Conservation (phyloP, 2,329 filamentous ascomycete genomes). For the Grosmannia serpens region DNA sequence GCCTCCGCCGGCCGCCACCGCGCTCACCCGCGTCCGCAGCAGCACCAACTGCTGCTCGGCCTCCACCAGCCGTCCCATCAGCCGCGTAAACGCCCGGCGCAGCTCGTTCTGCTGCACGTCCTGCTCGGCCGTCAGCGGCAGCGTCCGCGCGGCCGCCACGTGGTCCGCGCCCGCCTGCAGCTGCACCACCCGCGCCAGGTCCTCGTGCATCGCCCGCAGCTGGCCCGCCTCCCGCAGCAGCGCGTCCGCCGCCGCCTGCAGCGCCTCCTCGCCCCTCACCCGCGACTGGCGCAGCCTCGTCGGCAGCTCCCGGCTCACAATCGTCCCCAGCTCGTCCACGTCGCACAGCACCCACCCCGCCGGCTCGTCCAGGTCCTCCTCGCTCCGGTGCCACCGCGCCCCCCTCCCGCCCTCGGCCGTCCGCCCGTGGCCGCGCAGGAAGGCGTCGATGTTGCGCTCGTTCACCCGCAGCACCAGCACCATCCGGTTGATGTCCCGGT, state of each 20-base stretch:
- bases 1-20: constrained; percentile 32
- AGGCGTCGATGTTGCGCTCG: constrained; percentile 51
- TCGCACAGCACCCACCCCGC: constrained; percentile 69
- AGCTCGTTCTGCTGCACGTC: constrained; percentile 74
- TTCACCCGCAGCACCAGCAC: constrained; percentile 87
- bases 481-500: constrained; percentile 84
- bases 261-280: constrained; percentile 55
- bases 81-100: constrained; percentile 59
- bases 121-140: constrained; percentile 77
- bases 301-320: constrained; percentile 55
- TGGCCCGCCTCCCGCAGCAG: constrained; percentile 59
- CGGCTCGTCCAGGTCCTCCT: constrained; percentile 55
- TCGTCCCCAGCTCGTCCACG: constrained; percentile 52
- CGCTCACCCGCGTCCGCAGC: constrained; percentile 65
- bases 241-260: constrained; percentile 56
- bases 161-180: constrained; percentile 57
- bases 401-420: constrained; percentile 37
- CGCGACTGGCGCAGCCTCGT: constrained; percentile 54
- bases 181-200: constrained; percentile 61
- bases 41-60: constrained; percentile 71
- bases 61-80: constrained; percentile 64
- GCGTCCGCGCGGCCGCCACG: constrained; percentile 49
- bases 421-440: constrained; percentile 55
- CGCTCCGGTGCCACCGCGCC: constrained; percentile 29
- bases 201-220: constrained; percentile 64